phyloP scores from a whole-genome alignment of 805 yeast genomes.

The Spathaspora gorwiae region DNA sequence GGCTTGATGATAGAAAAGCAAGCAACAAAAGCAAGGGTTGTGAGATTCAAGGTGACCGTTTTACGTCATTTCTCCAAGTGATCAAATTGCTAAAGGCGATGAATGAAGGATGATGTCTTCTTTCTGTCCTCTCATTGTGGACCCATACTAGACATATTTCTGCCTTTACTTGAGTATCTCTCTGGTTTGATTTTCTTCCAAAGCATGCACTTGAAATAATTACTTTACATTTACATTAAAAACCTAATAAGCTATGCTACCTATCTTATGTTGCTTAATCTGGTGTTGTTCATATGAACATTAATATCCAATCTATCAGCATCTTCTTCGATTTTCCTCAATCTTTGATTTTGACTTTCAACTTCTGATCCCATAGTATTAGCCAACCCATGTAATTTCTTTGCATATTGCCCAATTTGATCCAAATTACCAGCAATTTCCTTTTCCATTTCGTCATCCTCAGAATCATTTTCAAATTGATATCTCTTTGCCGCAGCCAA shows the following conservation, averaged over 20 bases:
- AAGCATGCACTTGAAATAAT: too few relatives aligned
- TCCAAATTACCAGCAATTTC: slow-evolving; percentile 82
- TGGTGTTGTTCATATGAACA: slow-evolving; percentile 70
- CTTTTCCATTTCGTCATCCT: slow-evolving; percentile 88
- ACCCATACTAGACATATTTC: too few relatives aligned
- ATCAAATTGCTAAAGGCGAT: too few relatives aligned
- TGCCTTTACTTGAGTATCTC: too few relatives aligned
- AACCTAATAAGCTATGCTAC: neutral
- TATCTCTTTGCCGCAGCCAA: slow-evolving; percentile 61
- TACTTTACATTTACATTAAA: neutral
- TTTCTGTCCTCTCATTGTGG: too few relatives aligned
- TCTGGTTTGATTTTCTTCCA: too few relatives aligned
- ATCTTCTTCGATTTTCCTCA: slow-evolving; percentile 73
- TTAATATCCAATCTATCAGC: slow-evolving; percentile 82
- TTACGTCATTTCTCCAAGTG: too few relatives aligned
- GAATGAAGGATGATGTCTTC: too few relatives aligned
- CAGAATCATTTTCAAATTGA: slow-evolving; percentile 85
- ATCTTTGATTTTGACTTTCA: slow-evolving; percentile 68
- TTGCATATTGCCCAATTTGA: slow-evolving; percentile 65
- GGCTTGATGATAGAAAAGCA: too few relatives aligned
- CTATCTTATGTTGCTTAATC: slow-evolving; percentile 53
- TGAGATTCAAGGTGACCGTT: too few relatives aligned
- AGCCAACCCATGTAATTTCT: slow-evolving; percentile 70
- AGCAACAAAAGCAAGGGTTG: too few relatives aligned
- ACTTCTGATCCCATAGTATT: slow-evolving; percentile 71